Evolutionary conservation across 148 eudicot genomes (phyloP).

Genomic region (Rheum nobile): DNA sequence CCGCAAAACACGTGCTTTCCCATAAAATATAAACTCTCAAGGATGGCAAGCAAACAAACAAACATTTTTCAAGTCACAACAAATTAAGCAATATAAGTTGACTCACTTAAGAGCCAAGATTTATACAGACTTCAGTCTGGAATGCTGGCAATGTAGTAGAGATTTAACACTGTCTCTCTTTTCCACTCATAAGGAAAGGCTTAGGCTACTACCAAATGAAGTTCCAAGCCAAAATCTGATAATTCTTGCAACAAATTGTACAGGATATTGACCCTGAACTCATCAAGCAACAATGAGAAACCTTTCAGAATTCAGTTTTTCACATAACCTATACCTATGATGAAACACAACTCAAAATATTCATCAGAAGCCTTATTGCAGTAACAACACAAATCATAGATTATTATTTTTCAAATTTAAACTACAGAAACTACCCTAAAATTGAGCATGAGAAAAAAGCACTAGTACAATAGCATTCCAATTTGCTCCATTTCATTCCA

Average conservation of each 20-base stretch:
- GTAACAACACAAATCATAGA: background rate
- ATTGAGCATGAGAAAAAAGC: background rate
- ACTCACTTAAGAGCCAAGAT: background rate
- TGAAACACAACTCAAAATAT: background rate
- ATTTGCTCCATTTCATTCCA: constrained; percentile 18
- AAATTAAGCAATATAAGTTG: background rate
- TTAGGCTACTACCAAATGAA: background rate
- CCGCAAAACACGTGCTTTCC: background rate
- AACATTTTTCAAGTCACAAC: background rate
- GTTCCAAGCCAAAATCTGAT: background rate
- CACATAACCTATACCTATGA: background rate
- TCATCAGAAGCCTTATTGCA: background rate
- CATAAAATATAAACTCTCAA: background rate
- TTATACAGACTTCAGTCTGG: background rate
- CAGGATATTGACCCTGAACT: background rate
- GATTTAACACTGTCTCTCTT: background rate
- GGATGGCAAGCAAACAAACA: background rate
- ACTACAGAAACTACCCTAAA: background rate
- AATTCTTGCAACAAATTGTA: background rate
- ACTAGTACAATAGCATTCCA: constrained; percentile 19
- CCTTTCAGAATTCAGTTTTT: background rate
- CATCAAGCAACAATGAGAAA: background rate
- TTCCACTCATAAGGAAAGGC: background rate
- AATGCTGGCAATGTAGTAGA: background rate
- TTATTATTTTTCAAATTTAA: background rate